Base-by-base conservation (phyloP, 1,139 yeast species). In the Blastobotrys illinoisensis region DNA sequence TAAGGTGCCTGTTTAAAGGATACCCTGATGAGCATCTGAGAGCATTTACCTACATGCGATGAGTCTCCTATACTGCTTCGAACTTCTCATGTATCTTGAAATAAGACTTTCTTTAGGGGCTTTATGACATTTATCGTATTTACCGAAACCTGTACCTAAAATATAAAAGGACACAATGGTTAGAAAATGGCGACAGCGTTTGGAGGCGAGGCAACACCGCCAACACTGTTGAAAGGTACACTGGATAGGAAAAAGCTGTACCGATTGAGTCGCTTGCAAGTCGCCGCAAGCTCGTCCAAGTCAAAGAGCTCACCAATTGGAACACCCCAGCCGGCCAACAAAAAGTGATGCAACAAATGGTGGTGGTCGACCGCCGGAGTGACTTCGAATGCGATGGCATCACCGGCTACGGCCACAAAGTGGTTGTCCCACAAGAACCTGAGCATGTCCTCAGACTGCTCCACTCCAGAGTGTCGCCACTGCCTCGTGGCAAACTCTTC, bases 401-500 rank as follows among this genome's bases (percentile, higher is more conserved):
- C 71, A 9, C 66, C 58, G 3, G 67, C 70, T 9, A 67, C 63
- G 11, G 67, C 67, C 20, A 64, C 55, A 51, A 67, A 67, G 36
- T 65, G 62, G 23, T 56, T 55, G 53, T 65, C 58, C 67, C 67
- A 66, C 36, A 64, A 53, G 59, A 59, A 67, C 36, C 56, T 50
- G 19, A 59, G 53, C 47, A 57, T 53, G 16, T 61, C 65, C 19
- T 58, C 58, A 47, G 58, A 50, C 19, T 59, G 60, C 9, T 58
- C 64, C 16, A 67, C 56, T 5, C 70, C 70, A 9, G 61, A 56
- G 50, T 50, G 59, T 81, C 76, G 11, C 32, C 45, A 44, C 65
- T 78, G 75, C 65, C 79, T 74, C 11, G 85, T 83, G 64, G 79
- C 77, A 54, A 82, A 77, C 21, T 48, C 53, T 53, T 28, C 62